Conservation (phyloP, 176 grass and related monocot species). For the Aegilops speltoides region DNA sequence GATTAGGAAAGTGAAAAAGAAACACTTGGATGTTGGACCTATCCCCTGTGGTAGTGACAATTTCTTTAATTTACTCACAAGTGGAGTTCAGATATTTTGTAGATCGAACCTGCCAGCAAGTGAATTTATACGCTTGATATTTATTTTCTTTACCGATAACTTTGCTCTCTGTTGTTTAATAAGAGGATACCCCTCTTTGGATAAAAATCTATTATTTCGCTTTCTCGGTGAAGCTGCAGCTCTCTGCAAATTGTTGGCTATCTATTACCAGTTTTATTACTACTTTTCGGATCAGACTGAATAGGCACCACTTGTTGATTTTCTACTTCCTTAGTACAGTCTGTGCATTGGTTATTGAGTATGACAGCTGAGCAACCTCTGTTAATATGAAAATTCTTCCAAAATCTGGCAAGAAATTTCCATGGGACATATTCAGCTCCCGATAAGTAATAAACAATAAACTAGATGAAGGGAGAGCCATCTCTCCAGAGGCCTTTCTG, state of each 20-base stretch:
- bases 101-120: background rate
- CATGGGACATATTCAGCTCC: background rate
- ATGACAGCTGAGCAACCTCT: background rate
- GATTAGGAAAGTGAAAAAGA: background rate
- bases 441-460: background rate
- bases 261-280: background rate
- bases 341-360: background rate
- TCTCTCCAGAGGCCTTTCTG: background rate
- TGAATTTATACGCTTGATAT: background rate
- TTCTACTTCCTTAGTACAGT: background rate
- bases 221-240: background rate
- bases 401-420: background rate
- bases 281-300: background rate
- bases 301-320: background rate
- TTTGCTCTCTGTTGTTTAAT: background rate
- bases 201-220: background rate
- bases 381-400: background rate
- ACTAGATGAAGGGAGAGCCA: background rate
- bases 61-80: background rate
- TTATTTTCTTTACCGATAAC: background rate
- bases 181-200: background rate
- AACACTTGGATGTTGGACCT: background rate
- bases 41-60: background rate
- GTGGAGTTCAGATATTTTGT: background rate
- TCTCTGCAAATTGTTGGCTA: background rate